Evolutionary conservation across 257 asterid genomes (phyloP).

Genomic region (Primulina huaijiensis): DNA sequence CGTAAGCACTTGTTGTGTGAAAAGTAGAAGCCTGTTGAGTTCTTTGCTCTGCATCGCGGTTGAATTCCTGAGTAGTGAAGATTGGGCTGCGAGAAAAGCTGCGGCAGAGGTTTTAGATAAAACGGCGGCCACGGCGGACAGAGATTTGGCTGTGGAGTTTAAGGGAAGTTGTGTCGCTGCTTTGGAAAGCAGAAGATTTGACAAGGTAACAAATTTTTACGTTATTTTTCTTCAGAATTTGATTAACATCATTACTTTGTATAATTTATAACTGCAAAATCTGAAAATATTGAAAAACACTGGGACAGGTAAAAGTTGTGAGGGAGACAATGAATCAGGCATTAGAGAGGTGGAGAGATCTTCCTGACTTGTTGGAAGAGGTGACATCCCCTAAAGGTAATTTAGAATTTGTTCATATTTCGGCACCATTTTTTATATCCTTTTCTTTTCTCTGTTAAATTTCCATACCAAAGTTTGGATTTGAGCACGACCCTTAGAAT

Average conservation of each 20-base stretch:
- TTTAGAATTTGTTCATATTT: not conserved
- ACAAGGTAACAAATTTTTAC: conserved; percentile 47
- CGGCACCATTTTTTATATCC: not conserved
- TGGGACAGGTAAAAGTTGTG: conserved; percentile 65
- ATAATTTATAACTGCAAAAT: not conserved
- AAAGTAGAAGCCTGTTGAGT: conserved; percentile 35
- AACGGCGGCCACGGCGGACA: conserved; percentile 43
- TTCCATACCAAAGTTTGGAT: not conserved
- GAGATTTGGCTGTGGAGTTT: conserved; percentile 37
- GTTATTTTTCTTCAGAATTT: not conserved
- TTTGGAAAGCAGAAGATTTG: conserved; percentile 65
- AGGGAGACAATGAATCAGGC: conserved; percentile 87
- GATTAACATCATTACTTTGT: not conserved
- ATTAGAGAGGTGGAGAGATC: conserved; percentile 64
- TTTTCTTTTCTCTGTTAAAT: not conserved
- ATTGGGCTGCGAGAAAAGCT: conserved; percentile 81
- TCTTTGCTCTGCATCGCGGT: conserved; percentile 43
- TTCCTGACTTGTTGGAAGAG: conserved; percentile 40
- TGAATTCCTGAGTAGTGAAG: conserved; percentile 63
- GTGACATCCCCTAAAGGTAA: conserved; percentile 56
- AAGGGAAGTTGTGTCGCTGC: conserved; percentile 51
- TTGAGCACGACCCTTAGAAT: not conserved
- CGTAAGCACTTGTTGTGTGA: conserved; percentile 50
- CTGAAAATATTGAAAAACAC: not conserved
- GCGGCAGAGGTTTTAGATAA: conserved; percentile 78